Evolutionary conservation across 768 basidiomycete genomes (phyloP).

Genomic region (Paxillus rubicundulus): DNA sequence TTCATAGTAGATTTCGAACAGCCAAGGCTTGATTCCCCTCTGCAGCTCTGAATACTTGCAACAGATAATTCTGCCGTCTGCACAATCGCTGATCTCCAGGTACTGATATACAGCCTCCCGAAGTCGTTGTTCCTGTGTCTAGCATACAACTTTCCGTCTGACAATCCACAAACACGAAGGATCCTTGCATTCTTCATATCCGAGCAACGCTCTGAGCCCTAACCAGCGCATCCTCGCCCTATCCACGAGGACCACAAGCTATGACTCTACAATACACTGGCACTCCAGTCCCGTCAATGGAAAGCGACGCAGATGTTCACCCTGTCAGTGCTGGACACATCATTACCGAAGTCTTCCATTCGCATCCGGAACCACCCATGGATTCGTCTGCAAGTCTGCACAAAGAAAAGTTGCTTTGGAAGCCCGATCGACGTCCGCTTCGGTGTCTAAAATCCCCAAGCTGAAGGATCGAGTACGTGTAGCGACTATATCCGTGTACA

Average conservation of each 20-base stretch:
- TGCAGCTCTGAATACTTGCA: neutral
- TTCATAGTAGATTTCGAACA: slow-evolving; percentile 5
- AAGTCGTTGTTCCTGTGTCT: neutral
- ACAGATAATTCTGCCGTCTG: neutral
- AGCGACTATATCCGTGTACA: no score
- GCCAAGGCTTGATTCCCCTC: neutral
- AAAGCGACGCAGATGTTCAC: neutral
- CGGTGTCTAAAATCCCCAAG: no score
- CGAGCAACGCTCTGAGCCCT: slow-evolving; percentile 4
- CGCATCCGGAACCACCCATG: no score
- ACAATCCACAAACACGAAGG: neutral
- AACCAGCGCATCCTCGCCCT: neutral
- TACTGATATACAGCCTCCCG: no score
- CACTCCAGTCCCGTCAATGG: no score
- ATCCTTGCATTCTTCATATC: slow-evolving; percentile 22
- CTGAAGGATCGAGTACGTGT: no score
- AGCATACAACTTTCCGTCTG: neutral
- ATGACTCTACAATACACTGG: neutral
- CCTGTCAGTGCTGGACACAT: neutral
- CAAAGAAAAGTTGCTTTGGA: no score
- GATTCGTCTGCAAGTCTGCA: no score
- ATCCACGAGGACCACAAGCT: slow-evolving; percentile 18
- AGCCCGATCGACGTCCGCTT: no score
- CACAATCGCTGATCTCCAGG: neutral
- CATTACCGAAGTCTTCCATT: no score